phyloP scores from a whole-genome alignment of 1,139 yeast species.

The Candida albicans region DNA sequence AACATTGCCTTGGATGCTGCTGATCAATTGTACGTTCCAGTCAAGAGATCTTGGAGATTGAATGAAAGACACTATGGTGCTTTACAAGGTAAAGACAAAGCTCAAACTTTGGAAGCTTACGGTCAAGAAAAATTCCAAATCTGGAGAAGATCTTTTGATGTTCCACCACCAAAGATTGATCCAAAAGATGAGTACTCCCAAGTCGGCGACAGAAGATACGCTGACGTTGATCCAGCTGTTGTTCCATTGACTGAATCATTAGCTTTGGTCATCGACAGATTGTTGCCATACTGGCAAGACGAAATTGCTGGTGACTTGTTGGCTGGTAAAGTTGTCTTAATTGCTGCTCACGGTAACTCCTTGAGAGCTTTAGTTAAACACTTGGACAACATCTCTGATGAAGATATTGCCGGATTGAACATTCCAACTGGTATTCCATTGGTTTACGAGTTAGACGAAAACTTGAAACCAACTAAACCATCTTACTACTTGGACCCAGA shows the following conservation, averaged over 20 bases:
- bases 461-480: slow-evolving; percentile 87
- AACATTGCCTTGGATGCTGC: slow-evolving; percentile 89
- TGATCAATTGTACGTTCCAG: slow-evolving; percentile 90
- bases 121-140: slow-evolving; percentile 94
- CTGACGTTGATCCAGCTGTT: slow-evolving; percentile 76
- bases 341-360: slow-evolving; percentile 99
- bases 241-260: slow-evolving; percentile 95
- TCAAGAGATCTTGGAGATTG: slow-evolving; percentile 95
- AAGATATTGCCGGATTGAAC: slow-evolving; percentile 89
- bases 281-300: slow-evolving; percentile 98
- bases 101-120: slow-evolving; percentile 82
- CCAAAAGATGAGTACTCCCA: slow-evolving; percentile 82
- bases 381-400: slow-evolving; percentile 92
- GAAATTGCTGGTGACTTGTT: slow-evolving; percentile 83
- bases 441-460: slow-evolving; percentile 90
- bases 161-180: slow-evolving; percentile 91
- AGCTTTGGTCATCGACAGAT: slow-evolving; percentile 92
- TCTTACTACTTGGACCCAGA: slow-evolving; percentile 98
- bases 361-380: slow-evolving; percentile 96
- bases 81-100: slow-evolving; percentile 97
- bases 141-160: slow-evolving; percentile 97
- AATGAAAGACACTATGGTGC: slow-evolving; percentile 99
- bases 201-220: slow-evolving; percentile 81
- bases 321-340: slow-evolving; percentile 83
- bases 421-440: slow-evolving; percentile 99